Evolutionary conservation across 306 rosid species (phyloP), one percentile per base, ranked within the genome.

Genomic region (Vigna angularis): DNA sequence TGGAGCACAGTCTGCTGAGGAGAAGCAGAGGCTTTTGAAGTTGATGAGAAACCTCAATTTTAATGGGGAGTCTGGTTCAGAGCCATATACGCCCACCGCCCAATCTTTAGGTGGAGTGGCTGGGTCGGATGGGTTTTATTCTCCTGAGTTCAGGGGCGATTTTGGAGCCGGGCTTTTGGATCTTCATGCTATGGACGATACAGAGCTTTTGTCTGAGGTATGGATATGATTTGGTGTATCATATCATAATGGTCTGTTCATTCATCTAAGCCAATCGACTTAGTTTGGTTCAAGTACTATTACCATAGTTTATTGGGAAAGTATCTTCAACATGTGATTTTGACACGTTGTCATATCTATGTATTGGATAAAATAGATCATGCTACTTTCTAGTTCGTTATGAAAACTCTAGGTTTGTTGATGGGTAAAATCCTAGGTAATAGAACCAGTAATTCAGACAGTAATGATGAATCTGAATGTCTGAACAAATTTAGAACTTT

Each of bases 101-200:
- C 98, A 95, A 70, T 76, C 87, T 16, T 81, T 91, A 16, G 92
- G 91, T 17, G 95, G 89, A 78, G 84, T 70, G 40, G 76, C 90
- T 86, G 79, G 83, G 63, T 82, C 87, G 1, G 99, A 96, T 75
- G 96, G 97, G 20, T 84, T 82, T 73, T 91, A 86, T 82, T 88
- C 99, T 83, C 90, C 93, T 0, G 98, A 96, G 36, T 91, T 96
- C 69, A 86, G 96, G 80, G 99, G 98, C 17, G 99, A 96, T 84
- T 93, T 96, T 70, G 99, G 99, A 66, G 97, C 99, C 20, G 99
- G 99, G 81, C 92, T 96, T 83, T 89, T 96, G 96, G 99, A 96
- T 86, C 99, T 96, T 80, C 97, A 96, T 83, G 97, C 99, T 34
- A 91, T 96, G 97, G 99, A 96, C 85, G 99, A 96, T 59, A 96